These are phyloP conservation scores for Cylindrodendrum hubeiense DNA, from an alignment of 2,329 filamentous ascomycete species.

Conservation along the genomic window DNA sequence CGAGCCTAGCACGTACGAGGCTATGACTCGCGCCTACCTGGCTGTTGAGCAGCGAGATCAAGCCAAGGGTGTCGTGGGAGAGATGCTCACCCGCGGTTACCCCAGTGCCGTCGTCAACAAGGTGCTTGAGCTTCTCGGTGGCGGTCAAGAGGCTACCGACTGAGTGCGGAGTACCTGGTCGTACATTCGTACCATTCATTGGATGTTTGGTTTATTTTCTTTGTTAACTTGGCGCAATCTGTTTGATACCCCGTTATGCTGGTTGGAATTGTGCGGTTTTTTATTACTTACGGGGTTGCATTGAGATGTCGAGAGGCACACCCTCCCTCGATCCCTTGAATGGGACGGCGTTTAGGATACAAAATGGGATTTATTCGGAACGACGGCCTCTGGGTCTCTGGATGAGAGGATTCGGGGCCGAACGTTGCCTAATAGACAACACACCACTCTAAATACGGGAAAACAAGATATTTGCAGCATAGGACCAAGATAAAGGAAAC, in stretches of 20 bases:
- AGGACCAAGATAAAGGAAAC: slow-evolving; percentile 30
- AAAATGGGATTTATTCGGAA: slow-evolving; percentile 42
- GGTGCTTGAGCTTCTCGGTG: slow-evolving; percentile 88
- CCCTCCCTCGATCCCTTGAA: slow-evolving; percentile 33
- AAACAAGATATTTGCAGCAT: slow-evolving; percentile 47
- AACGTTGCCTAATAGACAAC: slow-evolving; percentile 57
- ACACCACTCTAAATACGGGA: slow-evolving; percentile 60
- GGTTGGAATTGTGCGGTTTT: slow-evolving; percentile 35
- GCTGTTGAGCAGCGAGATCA: slow-evolving; percentile 82
- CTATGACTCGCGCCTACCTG: slow-evolving; percentile 95
- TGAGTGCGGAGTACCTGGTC: slow-evolving; percentile 28
- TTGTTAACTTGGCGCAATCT: slow-evolving; percentile 42
- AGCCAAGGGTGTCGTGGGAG: slow-evolving; percentile 84
- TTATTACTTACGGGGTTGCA: slow-evolving; percentile 35
- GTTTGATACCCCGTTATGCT: slow-evolving; percentile 49
- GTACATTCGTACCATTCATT: slow-evolving; percentile 10
- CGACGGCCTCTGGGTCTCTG: slow-evolving; percentile 40
- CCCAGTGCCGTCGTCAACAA: slow-evolving; percentile 93
- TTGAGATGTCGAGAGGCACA: slow-evolving; percentile 35
- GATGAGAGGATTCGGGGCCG: slow-evolving; percentile 42
- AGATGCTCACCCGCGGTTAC: slow-evolving; percentile 93
- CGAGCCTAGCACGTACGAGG: slow-evolving; percentile 98
- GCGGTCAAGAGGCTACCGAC: slow-evolving; percentile 55
- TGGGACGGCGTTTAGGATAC: slow-evolving; percentile 45
- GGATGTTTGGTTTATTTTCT: slow-evolving; percentile 37